Conservation (phyloP, 805 yeast species). For the Isabelozyma pseudorhagii region DNA sequence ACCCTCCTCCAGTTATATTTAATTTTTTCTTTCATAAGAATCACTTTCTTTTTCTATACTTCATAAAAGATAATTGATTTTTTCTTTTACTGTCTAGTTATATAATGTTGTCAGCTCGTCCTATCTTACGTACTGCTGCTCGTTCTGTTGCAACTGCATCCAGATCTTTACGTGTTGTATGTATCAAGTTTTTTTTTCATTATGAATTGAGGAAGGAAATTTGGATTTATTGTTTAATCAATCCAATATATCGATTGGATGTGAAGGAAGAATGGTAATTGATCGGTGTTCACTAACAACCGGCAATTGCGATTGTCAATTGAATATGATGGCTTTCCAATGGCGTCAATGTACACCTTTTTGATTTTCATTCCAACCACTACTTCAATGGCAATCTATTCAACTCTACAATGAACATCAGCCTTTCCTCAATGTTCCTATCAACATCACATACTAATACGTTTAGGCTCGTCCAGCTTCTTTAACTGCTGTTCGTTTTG, state of each 20-base stretch:
- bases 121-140: conserved; percentile 80
- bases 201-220: no score
- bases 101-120: conserved; percentile 80
- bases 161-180: conserved; percentile 33
- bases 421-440: no score
- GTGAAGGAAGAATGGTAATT: no score
- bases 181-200: conserved; percentile 9
- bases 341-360: no score
- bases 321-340: no score
- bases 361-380: no score
- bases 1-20: not conserved
- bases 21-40: not conserved
- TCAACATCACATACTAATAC: conserved; percentile 23
- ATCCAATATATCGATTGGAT: not conserved
- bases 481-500: conserved; percentile 72
- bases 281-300: no score
- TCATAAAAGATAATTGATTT: conserved; percentile 1
- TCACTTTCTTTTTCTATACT: not conserved
- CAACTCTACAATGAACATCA: no score
- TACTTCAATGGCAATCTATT: no score
- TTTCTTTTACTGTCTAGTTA: conserved; percentile 3
- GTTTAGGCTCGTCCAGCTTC: conserved; percentile 68
- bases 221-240: not conserved
- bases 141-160: conserved; percentile 60
- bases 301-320: no score